These are phyloP conservation scores for Pyrus pyrifolia DNA, from an alignment of 306 rosid genomes.

Conservation along the genomic window DNA sequence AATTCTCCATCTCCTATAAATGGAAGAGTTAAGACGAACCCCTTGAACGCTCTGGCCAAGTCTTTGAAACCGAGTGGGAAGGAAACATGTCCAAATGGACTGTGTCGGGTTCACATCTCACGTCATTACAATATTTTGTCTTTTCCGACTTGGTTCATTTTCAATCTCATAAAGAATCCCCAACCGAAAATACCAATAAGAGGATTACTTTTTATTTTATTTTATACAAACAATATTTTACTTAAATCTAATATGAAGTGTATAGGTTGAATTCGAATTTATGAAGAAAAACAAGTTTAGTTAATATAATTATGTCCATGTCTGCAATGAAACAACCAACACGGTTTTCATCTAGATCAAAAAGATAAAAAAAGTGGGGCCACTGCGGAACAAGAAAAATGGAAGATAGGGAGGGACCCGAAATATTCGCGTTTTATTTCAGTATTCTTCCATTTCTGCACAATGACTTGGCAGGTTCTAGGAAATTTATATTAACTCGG, in stretches of 20 bases:
- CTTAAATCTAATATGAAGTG: no score
- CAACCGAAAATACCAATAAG: not conserved
- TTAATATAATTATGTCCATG: no score
- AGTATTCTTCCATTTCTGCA: conserved; percentile 9
- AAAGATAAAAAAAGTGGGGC: not conserved
- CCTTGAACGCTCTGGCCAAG: not conserved
- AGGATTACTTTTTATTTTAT: no score
- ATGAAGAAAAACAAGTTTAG: not conserved
- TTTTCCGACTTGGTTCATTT: not conserved
- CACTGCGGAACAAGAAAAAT: not conserved
- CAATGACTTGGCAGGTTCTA: conserved; percentile 21
- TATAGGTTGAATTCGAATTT: no score
- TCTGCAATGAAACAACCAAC: not conserved
- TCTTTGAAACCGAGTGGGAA: not conserved
- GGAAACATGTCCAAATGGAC: not conserved
- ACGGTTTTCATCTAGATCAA: not conserved
- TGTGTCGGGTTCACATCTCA: not conserved
- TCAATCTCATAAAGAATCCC: not conserved
- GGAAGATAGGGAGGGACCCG: not conserved
- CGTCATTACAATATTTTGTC: not conserved
- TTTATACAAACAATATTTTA: no score
- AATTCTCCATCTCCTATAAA: not conserved
- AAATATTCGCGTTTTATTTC: not conserved
- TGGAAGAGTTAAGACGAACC: not conserved
- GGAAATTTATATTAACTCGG: conserved; percentile 9